Conservation (phyloP, 192 early-diverging fungal species). For the Powellomyces hirtus region DNA sequence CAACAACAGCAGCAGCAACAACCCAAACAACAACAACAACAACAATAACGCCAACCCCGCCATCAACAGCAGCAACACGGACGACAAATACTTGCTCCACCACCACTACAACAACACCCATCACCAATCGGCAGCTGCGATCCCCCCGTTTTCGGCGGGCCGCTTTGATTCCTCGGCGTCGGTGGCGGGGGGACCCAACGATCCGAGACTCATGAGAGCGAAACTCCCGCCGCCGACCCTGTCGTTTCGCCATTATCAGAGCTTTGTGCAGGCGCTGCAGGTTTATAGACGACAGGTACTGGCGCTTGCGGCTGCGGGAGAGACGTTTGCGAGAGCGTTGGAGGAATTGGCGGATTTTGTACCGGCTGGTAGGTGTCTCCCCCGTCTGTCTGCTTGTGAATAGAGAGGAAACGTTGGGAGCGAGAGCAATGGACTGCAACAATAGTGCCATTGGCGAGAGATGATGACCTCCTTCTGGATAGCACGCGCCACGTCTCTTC, state of each 20-base stretch:
- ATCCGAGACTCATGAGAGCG: slow-evolving; percentile 20
- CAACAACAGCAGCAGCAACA: neutral
- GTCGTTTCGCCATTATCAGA: slow-evolving; percentile 42
- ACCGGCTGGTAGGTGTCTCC: slow-evolving; percentile 30
- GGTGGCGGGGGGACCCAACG: slow-evolving; percentile 34
- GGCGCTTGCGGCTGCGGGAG: slow-evolving; percentile 43
- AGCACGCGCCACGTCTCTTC: neutral
- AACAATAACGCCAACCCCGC: neutral
- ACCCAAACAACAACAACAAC: neutral
- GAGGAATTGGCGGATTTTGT: slow-evolving; percentile 52
- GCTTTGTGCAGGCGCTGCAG: slow-evolving; percentile 45
- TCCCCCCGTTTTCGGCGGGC: slow-evolving; percentile 12
- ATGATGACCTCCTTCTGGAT: neutral
- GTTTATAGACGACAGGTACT: slow-evolving; percentile 45
- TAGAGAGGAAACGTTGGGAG: neutral
- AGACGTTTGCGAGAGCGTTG: slow-evolving; percentile 50
- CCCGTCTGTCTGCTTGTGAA: neutral
- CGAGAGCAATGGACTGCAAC: neutral
- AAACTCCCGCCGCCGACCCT: slow-evolving; percentile 30
- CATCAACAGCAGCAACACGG: neutral
- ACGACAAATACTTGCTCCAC: neutral
- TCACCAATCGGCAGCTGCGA: slow-evolving; percentile 13
- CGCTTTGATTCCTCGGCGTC: slow-evolving; percentile 13
- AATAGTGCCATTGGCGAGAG: no score
- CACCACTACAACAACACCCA: neutral